Base-by-base conservation (phyloP, 2,329 filamentous ascomycete genomes). In the Cercospora zeina region DNA sequence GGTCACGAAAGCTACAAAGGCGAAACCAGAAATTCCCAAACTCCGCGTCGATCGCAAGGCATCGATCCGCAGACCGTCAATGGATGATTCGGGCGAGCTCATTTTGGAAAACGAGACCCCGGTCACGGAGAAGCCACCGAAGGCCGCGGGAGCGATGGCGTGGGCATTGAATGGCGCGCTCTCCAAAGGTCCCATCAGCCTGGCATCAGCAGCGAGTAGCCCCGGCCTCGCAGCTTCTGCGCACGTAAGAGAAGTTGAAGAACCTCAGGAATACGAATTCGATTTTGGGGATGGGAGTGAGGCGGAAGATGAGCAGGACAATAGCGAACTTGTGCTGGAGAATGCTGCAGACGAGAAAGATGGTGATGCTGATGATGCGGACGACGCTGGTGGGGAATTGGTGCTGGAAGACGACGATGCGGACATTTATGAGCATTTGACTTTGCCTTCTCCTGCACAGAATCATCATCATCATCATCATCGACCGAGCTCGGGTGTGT, bases 161-260 rank as follows among this genome's bases (percentile, higher is more conserved):
- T 70, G 73, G 21, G 72, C 71, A 8, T 58, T 74, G 2, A 65
- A 65, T 27, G 71, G 72, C 2, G 68, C 70, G 27, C 65, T 77
- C 1, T 73, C 72, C 21, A 70, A 71, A 27, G 78, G 78, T 2
- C 79, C 79, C 2, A 79, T 80, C 49, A 77, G 74, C 14, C 71
- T 80, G 37, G 76, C 75, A 14, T 78, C 76, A 62, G 79, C 77
- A 0, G 77, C 78, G 7, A 79, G 72, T 61, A 78, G 62, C 61
- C 72, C 68, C 37, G 70, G 67, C 34, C 66, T 60, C 3, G 57
- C 58, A 19, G 69, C 67, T 24, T 70, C 70, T 13, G 61, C 63
- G 45, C 59, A 63, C 7, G 54, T 58, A 27, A 58, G 62, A 24
- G 63, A 65, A 16, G 61, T 42, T 2, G 39, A 57, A 11, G 62